Percentiles rank a stretch among this genome's conserved stretches.
These are phyloP conservation scores for Brassica rapa DNA, from an alignment of 345 rosid species.

Conservation along the genomic window DNA sequence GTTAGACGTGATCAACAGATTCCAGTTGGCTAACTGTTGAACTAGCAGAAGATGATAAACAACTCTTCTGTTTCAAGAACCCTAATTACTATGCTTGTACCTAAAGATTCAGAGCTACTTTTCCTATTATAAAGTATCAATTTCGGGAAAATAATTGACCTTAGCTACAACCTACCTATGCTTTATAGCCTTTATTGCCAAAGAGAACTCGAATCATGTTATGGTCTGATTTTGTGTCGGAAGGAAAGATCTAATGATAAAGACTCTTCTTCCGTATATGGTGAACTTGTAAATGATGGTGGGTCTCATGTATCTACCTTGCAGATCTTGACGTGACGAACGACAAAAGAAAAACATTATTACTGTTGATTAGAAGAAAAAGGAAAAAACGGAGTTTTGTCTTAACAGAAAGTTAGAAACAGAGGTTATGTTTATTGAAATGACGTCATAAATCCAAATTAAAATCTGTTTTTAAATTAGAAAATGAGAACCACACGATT, in stretches of 20 bases:
- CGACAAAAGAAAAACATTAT: background rate
- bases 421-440: constrained; percentile 11
- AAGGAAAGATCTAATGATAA: constrained; percentile 31
- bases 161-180: constrained; percentile 32
- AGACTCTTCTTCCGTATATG: constrained; percentile 23
- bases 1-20: constrained; percentile 31
- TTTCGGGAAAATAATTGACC: constrained; percentile 32
- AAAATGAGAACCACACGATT: constrained; percentile 37
- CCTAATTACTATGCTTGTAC: constrained; percentile 25
- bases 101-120: background rate
- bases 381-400: constrained; percentile 7
- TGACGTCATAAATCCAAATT: constrained; percentile 23
- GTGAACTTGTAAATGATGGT: constrained; percentile 32
- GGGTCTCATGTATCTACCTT: constrained; percentile 31
- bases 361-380: background rate
- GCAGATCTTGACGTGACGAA: constrained; percentile 27
- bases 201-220: constrained; percentile 24
- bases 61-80: constrained; percentile 31
- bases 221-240: constrained; percentile 42
- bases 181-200: constrained; percentile 4
- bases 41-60: constrained; percentile 35
- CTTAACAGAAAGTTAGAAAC: constrained; percentile 18
- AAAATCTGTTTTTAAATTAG: background rate
- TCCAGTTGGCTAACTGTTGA: constrained; percentile 28
- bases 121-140: background rate